Evolutionary conservation across 2,329 filamentous ascomycete species (phyloP).

Genomic region (Fusarium anthophilum): DNA sequence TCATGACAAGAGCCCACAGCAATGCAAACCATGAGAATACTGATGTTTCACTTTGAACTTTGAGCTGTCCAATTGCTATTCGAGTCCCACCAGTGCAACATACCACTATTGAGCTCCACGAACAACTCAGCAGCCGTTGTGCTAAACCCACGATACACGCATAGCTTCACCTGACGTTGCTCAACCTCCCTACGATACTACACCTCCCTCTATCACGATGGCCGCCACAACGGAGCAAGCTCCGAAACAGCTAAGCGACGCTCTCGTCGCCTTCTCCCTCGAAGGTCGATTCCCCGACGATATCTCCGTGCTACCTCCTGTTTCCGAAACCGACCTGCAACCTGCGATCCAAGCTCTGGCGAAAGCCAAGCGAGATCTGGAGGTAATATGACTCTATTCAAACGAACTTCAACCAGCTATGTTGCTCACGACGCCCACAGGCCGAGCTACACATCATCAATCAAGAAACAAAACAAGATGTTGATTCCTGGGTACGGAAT

Average conservation of each 20-base stretch:
- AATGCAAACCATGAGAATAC: conserved; percentile 3
- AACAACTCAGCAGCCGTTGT: neutral
- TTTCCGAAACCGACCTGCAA: conserved; percentile 50
- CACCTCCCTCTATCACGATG: conserved; percentile 38
- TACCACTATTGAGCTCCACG: neutral
- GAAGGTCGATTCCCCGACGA: conserved; percentile 55
- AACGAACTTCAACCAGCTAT: conserved; percentile 2
- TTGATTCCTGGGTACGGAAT: conserved; percentile 86
- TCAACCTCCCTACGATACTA: neutral
- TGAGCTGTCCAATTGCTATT: neutral
- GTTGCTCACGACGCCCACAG: conserved; percentile 40
- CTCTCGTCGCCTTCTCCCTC: conserved; percentile 53
- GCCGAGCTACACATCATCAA: conserved; percentile 79
- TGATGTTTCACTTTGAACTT: neutral
- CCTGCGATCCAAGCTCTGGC: conserved; percentile 53
- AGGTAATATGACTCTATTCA: conserved; percentile 45
- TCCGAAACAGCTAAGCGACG: conserved; percentile 50
- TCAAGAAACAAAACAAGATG: conserved; percentile 78
- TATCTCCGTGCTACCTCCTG: conserved; percentile 48
- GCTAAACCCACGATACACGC: conserved; percentile 1
- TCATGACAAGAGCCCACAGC: conserved; percentile 12
- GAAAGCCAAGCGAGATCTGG: conserved; percentile 49
- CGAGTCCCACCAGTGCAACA: neutral
- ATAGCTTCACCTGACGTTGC: conserved; percentile 19
- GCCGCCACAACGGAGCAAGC: conserved; percentile 39